Evolutionary conservation across 164 flowering plant species (phyloP), one percentile per base, ranked within the genome.

Genomic region (Magnolia kwangsiensis): DNA sequence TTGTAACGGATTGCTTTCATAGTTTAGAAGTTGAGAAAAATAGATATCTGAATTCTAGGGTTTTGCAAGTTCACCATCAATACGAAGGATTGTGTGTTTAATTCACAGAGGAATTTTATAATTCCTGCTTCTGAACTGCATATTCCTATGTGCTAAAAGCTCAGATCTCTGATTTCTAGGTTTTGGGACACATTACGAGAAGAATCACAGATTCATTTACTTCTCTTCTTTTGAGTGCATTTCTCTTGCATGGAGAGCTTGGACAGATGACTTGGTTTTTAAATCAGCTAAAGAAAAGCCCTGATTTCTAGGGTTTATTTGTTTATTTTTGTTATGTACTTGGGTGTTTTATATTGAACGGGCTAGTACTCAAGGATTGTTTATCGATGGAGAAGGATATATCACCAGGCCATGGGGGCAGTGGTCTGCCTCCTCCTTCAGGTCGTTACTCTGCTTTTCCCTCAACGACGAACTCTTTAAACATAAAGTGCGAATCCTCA

Each of bases 351-450:
- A 59, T 10, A 19, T 59, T 59, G 63, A 13, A 13, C 16, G n/a
- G 63, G 16, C 10, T 59, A 59, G 63, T 19, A 59, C n/a, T 59
- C 16, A 0, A 37, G 45, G 45, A 37, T 37, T 37, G 45, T 37
- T 37, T 37, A 8, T 20, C 10, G 24, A 81, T 81, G 83, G 83
- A 81, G 71, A 81, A 81, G 75, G 83, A 81, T 9, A 81, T 76
- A 71, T 73, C 83, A 10, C 74, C 76, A 5, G 65, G 19, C 37
- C 77, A 77, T 16, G 70, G 70, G 27, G 66, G 65, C 20, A 68
- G 80, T 10, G 31, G 72, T 37, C 55, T 77, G 7, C 84, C 80
- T 21, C 80, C 81, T 51, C 73, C 72, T 21, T 59, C 78, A n/a
- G 66, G 66, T 21, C 74, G 83, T 64, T 81, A 31, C 50, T 51